Evolutionary conservation across 164 flowering plant species (phyloP).

Genomic region (Vitis vinifera): ASM3070453v1 NC_081818.1:10274001-10274500

Average conservation of each 20-base stretch:
- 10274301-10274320: slow-evolving; percentile 72
- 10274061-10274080: slow-evolving; percentile 84
- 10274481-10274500: slow-evolving; percentile 85
- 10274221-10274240: slow-evolving; percentile 99
- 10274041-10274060: slow-evolving; percentile 85
- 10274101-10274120: slow-evolving; percentile 93
- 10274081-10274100: slow-evolving; percentile 85
- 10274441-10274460: slow-evolving; percentile 71
- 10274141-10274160: slow-evolving; percentile 96
- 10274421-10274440: slow-evolving; percentile 75
- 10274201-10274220: slow-evolving; percentile 97
- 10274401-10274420: slow-evolving; percentile 76
- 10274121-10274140: slow-evolving; percentile 97
- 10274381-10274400: slow-evolving; percentile 92
- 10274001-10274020: slow-evolving; percentile 65
- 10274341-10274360: slow-evolving; percentile 67
- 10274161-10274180: slow-evolving; percentile 92
- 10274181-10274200: slow-evolving; percentile 96
- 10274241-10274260: slow-evolving; percentile 84
- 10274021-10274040: slow-evolving; percentile 94
- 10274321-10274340: slow-evolving; percentile 90
- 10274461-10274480: slow-evolving; percentile 73
- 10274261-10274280: slow-evolving; percentile 88
- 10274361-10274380: slow-evolving; percentile 92
- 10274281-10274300: slow-evolving; percentile 80